A percentile compares a stretch with the other conserved stretches of the same genome.
Conservation (phyloP, 106 monocot species). For the Amphibolis antarctica region DNA sequence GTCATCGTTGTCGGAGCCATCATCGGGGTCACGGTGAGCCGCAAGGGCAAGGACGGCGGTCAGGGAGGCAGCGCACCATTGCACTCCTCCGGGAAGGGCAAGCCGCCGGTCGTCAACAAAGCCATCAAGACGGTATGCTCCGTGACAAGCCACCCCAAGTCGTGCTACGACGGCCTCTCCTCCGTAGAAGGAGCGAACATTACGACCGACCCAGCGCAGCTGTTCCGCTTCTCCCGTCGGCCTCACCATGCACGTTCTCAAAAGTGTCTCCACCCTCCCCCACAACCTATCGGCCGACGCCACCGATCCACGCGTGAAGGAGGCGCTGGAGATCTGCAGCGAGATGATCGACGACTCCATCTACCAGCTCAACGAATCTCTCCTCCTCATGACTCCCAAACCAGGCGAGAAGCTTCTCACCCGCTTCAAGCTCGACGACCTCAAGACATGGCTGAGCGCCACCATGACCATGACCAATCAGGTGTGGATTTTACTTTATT, state of each 20-base stretch:
- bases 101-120: background rate
- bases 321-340: slow-evolving; percentile 23
- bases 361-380: slow-evolving; percentile 19
- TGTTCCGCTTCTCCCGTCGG: slow-evolving; percentile 48
- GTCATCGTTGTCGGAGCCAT: slow-evolving; percentile 25
- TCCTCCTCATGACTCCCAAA: slow-evolving; percentile 9
- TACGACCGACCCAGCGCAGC: slow-evolving; percentile 36
- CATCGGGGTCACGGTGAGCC: slow-evolving; percentile 14
- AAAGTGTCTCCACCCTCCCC: background rate
- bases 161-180: slow-evolving; percentile 47
- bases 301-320: slow-evolving; percentile 11
- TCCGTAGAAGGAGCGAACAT: slow-evolving; percentile 14
- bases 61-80: background rate
- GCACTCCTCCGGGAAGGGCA: too few relatives aligned
- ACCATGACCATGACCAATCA: slow-evolving; percentile 77
- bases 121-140: slow-evolving; percentile 5
- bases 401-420: slow-evolving; percentile 11
- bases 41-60: background rate
- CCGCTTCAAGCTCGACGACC: slow-evolving; percentile 18
- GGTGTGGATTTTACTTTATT: too few relatives aligned
- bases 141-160: slow-evolving; percentile 35
- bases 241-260: slow-evolving; percentile 19
- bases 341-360: slow-evolving; percentile 14
- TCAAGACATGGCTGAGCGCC: slow-evolving; percentile 47
- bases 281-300: background rate